Base-by-base conservation (phyloP, 164 flowering plant species). In the Amborella trichopoda region DNA sequence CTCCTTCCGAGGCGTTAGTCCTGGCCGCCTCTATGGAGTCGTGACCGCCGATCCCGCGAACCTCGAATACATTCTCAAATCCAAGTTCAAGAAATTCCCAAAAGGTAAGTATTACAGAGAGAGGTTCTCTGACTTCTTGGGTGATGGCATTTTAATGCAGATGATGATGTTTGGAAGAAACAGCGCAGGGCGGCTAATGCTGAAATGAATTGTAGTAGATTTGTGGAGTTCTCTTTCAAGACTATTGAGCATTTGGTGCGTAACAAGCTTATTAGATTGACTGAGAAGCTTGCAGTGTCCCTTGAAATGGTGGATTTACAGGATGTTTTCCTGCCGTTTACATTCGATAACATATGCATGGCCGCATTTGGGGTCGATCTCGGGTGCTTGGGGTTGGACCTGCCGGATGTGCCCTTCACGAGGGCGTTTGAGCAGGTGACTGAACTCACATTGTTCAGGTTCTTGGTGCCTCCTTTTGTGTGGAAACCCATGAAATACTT, bases 121-220 rank as follows among this genome's bases (percentile, higher is more conserved):
- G 49, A 57, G 79, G 23, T 72, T 88, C 25, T 6, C 38, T 0
- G 89, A 88, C 20, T 58, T 88, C 17, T 80, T 88, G 6, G 91
- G 94, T 0, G 61, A 63, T 28, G 96, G 94, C 4, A 81, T 88
- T 26, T 88, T 52, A 83, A 79, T 44, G 78, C 72, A 8, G 96
- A 88, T 26, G 77, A 62, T 2, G 76, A 72, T 2, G 16, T 17
- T 9, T 88, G 96, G 94, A 64, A 64, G 66, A 58, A 52, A 11
- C 89, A 83, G 49, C 44, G 94, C 10, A 56, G 67, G 36, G 46
- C 71, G 0, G 82, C 77, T 0, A 75, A 61, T 11, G 38, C 62
- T 0, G 83, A 75, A 69, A 78, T 86, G 80, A 81, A 75, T 32
- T 53, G 80, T 0, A 38, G 30, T 40, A 56, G 66, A 28, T 80